Base-by-base conservation (phyloP, 1,139 yeast genomes). In the Taphrina pruni region DNA sequence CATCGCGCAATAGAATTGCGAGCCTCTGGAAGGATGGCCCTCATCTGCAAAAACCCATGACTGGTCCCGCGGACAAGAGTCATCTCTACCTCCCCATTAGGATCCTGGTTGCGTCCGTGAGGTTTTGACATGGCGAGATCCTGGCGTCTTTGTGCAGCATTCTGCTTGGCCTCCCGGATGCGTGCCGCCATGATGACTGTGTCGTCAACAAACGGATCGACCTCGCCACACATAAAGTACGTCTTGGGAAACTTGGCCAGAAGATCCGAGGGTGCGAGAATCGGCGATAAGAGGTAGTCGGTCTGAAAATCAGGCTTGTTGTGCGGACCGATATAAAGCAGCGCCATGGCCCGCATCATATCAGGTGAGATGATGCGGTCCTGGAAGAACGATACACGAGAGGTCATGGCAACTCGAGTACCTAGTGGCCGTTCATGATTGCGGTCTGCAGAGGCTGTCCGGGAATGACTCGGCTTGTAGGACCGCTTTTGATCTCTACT, bases 31-130 rank as follows among this genome's bases (percentile, higher is more conserved):
- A 82, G 73, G 1, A 79, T 76, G 14, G 75, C 80, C 70, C 80
- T 80, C 83, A 83, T 80, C 43, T 78, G 83, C 81, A 82, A 78
- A 11, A 80, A 81, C 4, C 84, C 80, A 72, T 82, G 85, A 2
- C 84, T 83, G 65, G 81, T 77, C 1, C 85, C 84, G 54, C 77
- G 74, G 9, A 75, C 76, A 20, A 82, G 73, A 50, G 75, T 75
- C 54, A 81, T 78, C 9, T 75, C 73, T 11, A 81, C 78, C 20
- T 48, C 56, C 17, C 66, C 70, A n/a, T 43, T 48, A 14, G 56
- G 50, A 4, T 73, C 72, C 4, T 71, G 48, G 5, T 66, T 71
- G 2, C 43, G 35, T 20, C 55, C 41, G 11, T 38, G 17, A 8
- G 65, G 54, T 26, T n/a, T 35, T 1, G 71, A 64, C 72, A 72